Evolutionary conservation across 1,139 yeast genomes (phyloP).

Genomic region (Zygoascus meyerae): DNA sequence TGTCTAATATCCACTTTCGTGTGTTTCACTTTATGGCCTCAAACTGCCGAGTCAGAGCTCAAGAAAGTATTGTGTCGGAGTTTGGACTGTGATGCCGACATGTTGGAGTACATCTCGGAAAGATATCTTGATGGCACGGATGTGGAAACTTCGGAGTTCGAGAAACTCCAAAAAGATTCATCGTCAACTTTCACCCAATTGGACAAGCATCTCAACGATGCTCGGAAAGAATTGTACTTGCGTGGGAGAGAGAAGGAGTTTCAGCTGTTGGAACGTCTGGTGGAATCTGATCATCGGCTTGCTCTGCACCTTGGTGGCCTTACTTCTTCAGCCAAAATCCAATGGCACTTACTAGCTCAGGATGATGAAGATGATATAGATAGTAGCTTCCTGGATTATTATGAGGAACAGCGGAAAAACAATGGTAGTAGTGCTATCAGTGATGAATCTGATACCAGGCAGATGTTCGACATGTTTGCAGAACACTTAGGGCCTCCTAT

Average conservation of each 20-base stretch:
- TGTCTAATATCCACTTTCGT: slow-evolving; percentile 51
- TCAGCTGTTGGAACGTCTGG: slow-evolving; percentile 42
- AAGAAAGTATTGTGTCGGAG: slow-evolving; percentile 47
- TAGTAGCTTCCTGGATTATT: not conserved
- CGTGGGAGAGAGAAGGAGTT: slow-evolving; percentile 54
- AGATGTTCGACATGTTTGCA: slow-evolving; percentile 55
- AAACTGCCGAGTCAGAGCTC: slow-evolving; percentile 47
- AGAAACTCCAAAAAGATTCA: slow-evolving; percentile 36
- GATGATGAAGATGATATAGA: slow-evolving; percentile 13
- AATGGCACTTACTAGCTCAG: slow-evolving; percentile 33
- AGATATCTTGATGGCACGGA: slow-evolving; percentile 52
- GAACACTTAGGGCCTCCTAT: slow-evolving; percentile 67
- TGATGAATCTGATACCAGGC: not conserved
- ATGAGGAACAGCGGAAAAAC: slow-evolving; percentile 1
- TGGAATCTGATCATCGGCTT: slow-evolving; percentile 48
- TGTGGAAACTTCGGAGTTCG: slow-evolving; percentile 35
- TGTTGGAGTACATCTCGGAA: slow-evolving; percentile 46
- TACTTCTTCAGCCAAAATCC: slow-evolving; percentile 62
- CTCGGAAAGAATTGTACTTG: slow-evolving; percentile 53
- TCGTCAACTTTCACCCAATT: slow-evolving; percentile 41
- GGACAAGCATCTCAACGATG: slow-evolving; percentile 49
- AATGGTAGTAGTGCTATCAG: slow-evolving; percentile 7
- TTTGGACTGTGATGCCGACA: slow-evolving; percentile 48
- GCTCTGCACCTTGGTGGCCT: slow-evolving; percentile 62
- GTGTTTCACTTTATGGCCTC: slow-evolving; percentile 62